Evolutionary conservation across 2,329 filamentous ascomycete genomes (phyloP).

Genomic region (Atkinsonella texensis): DNA sequence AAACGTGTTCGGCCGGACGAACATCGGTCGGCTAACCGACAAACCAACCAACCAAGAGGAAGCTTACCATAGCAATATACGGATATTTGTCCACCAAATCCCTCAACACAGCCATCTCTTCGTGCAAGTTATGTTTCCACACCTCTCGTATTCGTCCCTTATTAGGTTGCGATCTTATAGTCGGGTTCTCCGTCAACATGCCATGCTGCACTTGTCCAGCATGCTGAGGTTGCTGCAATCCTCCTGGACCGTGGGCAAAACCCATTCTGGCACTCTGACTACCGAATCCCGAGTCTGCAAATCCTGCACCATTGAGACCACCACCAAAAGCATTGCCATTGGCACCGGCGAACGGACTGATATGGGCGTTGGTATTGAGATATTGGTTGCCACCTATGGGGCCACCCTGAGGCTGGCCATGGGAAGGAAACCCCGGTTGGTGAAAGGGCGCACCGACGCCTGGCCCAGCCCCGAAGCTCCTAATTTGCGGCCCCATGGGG

Average conservation of each 20-base stretch:
- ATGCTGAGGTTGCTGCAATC: slow-evolving; percentile 48
- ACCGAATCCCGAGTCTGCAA: slow-evolving; percentile 60
- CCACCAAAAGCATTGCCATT: slow-evolving; percentile 45
- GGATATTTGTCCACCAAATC: slow-evolving; percentile 81
- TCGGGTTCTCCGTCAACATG: slow-evolving; percentile 30
- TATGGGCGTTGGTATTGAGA: slow-evolving; percentile 52
- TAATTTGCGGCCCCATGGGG: slow-evolving; percentile 26
- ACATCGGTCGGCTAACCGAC: neutral
- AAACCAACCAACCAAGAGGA: neutral
- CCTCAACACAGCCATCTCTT: slow-evolving; percentile 79
- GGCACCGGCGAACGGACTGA: slow-evolving; percentile 51
- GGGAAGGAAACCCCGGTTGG: slow-evolving; percentile 39
- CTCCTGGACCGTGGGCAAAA: slow-evolving; percentile 58
- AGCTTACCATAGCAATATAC: slow-evolving; percentile 89
- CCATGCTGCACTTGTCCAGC: slow-evolving; percentile 28
- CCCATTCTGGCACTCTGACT: slow-evolving; percentile 82
- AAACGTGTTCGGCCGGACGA: no score
- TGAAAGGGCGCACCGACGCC: slow-evolving; percentile 28
- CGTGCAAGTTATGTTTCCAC: slow-evolving; percentile 82
- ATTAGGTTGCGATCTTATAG: slow-evolving; percentile 40
- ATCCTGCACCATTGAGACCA: slow-evolving; percentile 45
- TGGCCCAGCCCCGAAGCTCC: slow-evolving; percentile 26
- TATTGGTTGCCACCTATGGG: slow-evolving; percentile 59
- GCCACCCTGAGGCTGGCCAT: slow-evolving; percentile 36
- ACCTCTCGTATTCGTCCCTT: slow-evolving; percentile 88